Evolutionary conservation across 352 stramenopile species (phyloP).

Genomic region (Blastocystis sp.): DNA sequence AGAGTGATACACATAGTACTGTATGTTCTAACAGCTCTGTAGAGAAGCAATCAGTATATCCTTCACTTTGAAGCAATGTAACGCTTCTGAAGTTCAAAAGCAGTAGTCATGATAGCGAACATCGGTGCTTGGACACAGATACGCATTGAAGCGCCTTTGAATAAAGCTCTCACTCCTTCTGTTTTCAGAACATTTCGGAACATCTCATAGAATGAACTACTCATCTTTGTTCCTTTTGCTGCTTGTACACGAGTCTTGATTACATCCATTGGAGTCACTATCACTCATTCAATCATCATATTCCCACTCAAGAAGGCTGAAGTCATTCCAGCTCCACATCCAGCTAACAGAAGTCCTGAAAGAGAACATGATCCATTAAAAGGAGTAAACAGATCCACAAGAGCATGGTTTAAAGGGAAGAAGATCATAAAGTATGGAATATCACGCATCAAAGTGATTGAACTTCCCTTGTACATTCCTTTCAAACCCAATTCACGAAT

Average conservation of each 20-base stretch:
- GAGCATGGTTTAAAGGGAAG: slow-evolving; percentile 79
- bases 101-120: slow-evolving; percentile 75
- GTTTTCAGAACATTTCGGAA: slow-evolving; percentile 75
- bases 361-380: slow-evolving; percentile 69
- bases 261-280: slow-evolving; percentile 72
- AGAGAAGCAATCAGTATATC: no score
- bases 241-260: slow-evolving; percentile 81
- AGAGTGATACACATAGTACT: no score
- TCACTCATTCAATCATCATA: not conserved
- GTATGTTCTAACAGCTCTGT: no score
- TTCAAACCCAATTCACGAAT: slow-evolving; percentile 70
- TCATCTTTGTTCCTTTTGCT: slow-evolving; percentile 69
- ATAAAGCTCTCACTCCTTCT: slow-evolving; percentile 73
- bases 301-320: slow-evolving; percentile 68
- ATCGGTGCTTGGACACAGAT: slow-evolving; percentile 78
- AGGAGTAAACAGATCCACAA: slow-evolving; percentile 69
- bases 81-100: slow-evolving; percentile 78
- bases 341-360: slow-evolving; percentile 70
- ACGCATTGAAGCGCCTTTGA: slow-evolving; percentile 74
- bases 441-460: slow-evolving; percentile 79
- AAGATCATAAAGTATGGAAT: slow-evolving; percentile 83
- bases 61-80: slow-evolving; percentile 70
- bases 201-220: slow-evolving; percentile 73
- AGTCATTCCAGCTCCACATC: slow-evolving; percentile 69
- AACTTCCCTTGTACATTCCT: slow-evolving; percentile 76